Evolutionary conservation across 2,329 filamentous ascomycete species (phyloP), one percentile per base, ranked within the genome.

Genomic region (Fusarium kyushuense): DNA sequence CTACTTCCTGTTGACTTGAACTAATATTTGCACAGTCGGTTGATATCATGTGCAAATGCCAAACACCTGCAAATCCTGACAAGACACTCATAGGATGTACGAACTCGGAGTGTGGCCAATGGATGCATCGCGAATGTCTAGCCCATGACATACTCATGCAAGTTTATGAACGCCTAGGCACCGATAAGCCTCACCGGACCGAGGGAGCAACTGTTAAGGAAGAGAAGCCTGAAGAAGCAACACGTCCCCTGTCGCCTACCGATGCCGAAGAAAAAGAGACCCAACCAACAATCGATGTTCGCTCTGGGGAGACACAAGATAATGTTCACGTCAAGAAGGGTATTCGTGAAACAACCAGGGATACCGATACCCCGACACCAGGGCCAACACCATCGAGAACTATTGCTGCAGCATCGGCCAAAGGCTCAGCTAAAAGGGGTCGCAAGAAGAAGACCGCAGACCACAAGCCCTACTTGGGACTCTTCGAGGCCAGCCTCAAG

Each of bases 51-150:
- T 90, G 89, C 77, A 84, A 83, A 71, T 91, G 89, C 77, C 80
- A 82, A 61, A 82, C 82, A 7, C 87, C 88, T 40, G 86, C 87
- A 67, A 89, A 90, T 64, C 88, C 88, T 25, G 87, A 90, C 67
- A 86, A 85, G 70, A 82, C 83, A 23, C 77, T 90, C 38, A 82
- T 89, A 48, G 85, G 86, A 57, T 91, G 88, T 76, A 84, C 83
- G 12, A 84, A 83, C 60, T 72, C 81, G 14, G 72, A 76, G 3
- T 91, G 89, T 74, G 83, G 82, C 53, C 84, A 82, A 54, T 90
- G 89, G 89, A 83, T 90, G 61, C 89, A 91, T 69, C 83, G 87
- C 57, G 84, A 88, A 45, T 91, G 89, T 69, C 79, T 91, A n/a
- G 79, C 83, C 32, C 83, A 88, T 69, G 84, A 87, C 16, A 81